Base-by-base conservation (phyloP, 176 grass and related monocot genomes). In the Oryza meridionalis region DNA sequence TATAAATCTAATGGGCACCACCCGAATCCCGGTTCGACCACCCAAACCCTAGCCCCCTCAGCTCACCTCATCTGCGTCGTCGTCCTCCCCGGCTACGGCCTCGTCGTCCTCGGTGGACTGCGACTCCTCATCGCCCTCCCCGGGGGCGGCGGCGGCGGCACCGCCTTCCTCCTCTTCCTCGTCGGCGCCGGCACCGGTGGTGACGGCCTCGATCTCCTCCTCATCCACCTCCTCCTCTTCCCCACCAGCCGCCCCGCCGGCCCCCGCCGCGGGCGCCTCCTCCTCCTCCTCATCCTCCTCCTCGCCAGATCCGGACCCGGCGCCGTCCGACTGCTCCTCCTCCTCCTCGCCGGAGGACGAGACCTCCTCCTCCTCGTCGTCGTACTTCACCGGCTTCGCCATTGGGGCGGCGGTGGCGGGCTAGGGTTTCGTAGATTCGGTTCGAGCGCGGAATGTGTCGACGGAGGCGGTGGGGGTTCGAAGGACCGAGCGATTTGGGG, bases 131-230 rank as follows among this genome's bases (percentile, higher is more conserved):
- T 82, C 86, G 5, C 72, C 85, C 4, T 84, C 82, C 46, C 15
- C 82, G 2, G 42, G 9, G 42, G 7, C 83, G 5, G 11, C 83
- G 5, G 32, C 77, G 4, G 19, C 75, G 2, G 79, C 84, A 22
- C 45, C 81, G 9, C 45, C 76, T 4, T 80, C 82, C 11, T 75
- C 88, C 32, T 76, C 88, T 40, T 79, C 85, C 11, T 90, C 85
- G 11, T 88, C 72, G 24, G 70, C 77, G 16, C 85, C 94, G 1
- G 47, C 90, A 44, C 79, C 75, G 38, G 86, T 88, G 13, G 80
- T 87, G 32, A 97, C 90, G 51, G 83, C 90, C 75, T 94, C 94
- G 55, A 92, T 92, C 81, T 94, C 88, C 40, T 97, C 92, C 81
- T 92, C 90, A 2, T 94, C 94, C 11, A 90, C 79, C 73, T 90